Evolutionary conservation across 345 rosid genomes (phyloP).

Genomic region (Ceriops tagal): DNA sequence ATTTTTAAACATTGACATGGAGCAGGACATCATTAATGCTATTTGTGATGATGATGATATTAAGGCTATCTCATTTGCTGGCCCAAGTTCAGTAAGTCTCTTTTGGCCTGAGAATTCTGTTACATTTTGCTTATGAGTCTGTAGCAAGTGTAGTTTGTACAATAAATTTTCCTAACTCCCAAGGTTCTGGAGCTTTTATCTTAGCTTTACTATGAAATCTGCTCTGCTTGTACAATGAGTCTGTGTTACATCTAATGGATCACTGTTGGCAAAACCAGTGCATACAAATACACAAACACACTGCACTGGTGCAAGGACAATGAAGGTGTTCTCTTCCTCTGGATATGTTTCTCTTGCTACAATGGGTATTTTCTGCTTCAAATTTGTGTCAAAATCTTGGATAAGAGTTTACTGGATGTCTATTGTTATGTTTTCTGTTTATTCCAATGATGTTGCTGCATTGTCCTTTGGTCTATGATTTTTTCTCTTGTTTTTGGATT

Average conservation of each 20-base stretch:
- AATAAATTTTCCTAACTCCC: no score
- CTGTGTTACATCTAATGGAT: no score
- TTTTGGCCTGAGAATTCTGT: neutral
- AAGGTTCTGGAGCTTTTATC: no score
- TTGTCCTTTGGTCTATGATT: neutral
- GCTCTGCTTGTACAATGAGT: no score
- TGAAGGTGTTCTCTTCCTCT: no score
- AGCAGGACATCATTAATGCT: constrained; percentile 44
- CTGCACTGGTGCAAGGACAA: no score
- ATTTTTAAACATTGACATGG: neutral
- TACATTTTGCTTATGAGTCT: neutral
- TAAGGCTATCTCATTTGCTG: constrained; percentile 43
- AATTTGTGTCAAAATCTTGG: neutral
- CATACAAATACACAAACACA: no score
- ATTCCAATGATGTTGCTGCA: neutral
- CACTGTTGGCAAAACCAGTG: no score
- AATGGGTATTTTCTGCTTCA: no score
- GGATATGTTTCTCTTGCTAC: no score
- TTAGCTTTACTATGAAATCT: no score
- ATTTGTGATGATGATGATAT: constrained; percentile 53
- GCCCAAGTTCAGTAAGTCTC: constrained; percentile 37
- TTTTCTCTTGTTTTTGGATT: neutral
- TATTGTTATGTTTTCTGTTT: neutral
- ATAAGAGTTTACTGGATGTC: neutral
- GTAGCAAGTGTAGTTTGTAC: neutral